These are phyloP conservation scores for Suhomyces canberraensis DNA, from an alignment of 805 yeast genomes.

Conservation along the genomic window DNA sequence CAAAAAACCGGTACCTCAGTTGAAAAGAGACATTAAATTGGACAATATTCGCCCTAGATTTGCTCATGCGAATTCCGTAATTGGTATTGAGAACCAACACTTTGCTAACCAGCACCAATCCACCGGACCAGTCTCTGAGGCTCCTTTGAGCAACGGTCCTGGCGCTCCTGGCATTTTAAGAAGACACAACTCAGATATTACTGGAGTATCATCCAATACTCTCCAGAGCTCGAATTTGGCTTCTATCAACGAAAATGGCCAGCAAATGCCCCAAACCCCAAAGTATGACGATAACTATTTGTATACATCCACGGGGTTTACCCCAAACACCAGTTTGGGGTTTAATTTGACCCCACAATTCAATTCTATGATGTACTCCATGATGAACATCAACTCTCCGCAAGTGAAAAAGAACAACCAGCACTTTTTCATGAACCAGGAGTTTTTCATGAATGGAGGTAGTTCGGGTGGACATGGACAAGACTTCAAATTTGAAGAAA, in stretches of 20 bases:
- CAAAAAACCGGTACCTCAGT: neutral
- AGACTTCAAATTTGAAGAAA: slow-evolving; percentile 3
- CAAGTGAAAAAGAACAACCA: slow-evolving; percentile 18
- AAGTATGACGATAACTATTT: slow-evolving; percentile 26
- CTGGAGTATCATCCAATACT: slow-evolving; percentile 11
- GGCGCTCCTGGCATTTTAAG: slow-evolving; percentile 11
- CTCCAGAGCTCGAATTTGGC: slow-evolving; percentile 5
- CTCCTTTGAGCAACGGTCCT: slow-evolving; percentile 3
- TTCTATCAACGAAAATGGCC: slow-evolving; percentile 12
- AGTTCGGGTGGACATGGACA: neutral
- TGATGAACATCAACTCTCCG: slow-evolving; percentile 33
- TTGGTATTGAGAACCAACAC: slow-evolving; percentile 22
- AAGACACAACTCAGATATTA: slow-evolving; percentile 24
- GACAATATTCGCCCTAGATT: slow-evolving; percentile 13
- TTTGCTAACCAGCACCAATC: neutral
- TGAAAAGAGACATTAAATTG: no score
- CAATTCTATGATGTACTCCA: slow-evolving; percentile 38
- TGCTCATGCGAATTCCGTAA: slow-evolving; percentile 24
- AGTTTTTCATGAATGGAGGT: slow-evolving; percentile 20
- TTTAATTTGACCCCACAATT: slow-evolving; percentile 40
- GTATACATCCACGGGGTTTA: slow-evolving; percentile 25
- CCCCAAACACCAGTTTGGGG: slow-evolving; percentile 22
- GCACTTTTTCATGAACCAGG: slow-evolving; percentile 26
- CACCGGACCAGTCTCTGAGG: neutral
- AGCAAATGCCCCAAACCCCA: slow-evolving; percentile 35